Percentiles rank a stretch among this genome's conserved stretches.
Evolutionary conservation across 202 grass and related monocot species (phyloP).

Genomic region (Zoysia matrella): DNA sequence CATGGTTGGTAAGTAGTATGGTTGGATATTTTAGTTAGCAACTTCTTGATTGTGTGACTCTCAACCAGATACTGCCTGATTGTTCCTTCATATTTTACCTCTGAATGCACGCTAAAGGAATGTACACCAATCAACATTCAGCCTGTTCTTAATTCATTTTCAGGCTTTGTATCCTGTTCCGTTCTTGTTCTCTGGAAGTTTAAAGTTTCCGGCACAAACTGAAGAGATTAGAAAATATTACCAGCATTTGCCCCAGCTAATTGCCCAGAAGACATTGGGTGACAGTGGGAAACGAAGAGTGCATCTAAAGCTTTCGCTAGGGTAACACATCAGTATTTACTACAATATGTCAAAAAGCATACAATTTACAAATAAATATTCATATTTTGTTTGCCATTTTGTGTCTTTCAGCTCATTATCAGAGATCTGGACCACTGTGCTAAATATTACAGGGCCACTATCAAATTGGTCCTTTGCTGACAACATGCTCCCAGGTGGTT

Average conservation of each 20-base stretch:
- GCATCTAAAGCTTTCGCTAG: constrained; percentile 82
- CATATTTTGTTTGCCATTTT: constrained; percentile 10
- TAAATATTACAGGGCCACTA: constrained; percentile 93
- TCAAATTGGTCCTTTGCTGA: constrained; percentile 98
- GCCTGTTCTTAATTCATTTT: constrained; percentile 18
- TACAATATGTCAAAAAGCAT: background rate
- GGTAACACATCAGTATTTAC: constrained; percentile 47
- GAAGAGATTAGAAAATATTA: constrained; percentile 76
- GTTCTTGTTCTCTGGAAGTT: constrained; percentile 91
- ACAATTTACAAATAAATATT: constrained; percentile 13
- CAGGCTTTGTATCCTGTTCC: constrained; percentile 86
- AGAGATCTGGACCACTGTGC: constrained; percentile 77
- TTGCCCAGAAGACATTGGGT: constrained; percentile 50
- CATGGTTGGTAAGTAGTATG: constrained; percentile 80
- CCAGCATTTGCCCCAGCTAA: constrained; percentile 65
- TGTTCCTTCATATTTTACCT: constrained; percentile 16
- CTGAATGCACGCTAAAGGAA: background rate
- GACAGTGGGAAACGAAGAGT: constrained; percentile 62
- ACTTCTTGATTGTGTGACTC: constrained; percentile 22
- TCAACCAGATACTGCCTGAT: background rate
- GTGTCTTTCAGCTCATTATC: constrained; percentile 72
- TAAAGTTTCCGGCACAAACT: constrained; percentile 67
- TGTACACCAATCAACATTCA: constrained; percentile 19
- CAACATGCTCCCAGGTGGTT: constrained; percentile 68
- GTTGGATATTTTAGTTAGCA: constrained; percentile 2